Percentiles rank a stretch among this genome's conserved stretches.
Conservation (phyloP, 805 yeast species). For the Kodamaea leandrae region DNA sequence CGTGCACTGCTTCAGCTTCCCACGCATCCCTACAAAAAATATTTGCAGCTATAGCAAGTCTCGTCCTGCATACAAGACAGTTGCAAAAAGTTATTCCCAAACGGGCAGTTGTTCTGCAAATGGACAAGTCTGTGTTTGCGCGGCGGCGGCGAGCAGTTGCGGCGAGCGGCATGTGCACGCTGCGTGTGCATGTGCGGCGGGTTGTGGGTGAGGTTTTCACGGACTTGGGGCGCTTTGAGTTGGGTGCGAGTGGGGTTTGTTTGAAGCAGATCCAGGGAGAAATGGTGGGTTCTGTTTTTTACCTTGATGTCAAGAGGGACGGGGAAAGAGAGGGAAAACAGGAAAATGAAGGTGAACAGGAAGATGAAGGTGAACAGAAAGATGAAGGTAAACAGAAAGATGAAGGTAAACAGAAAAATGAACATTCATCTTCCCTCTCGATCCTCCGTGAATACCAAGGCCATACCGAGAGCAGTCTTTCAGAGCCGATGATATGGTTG, state of each 20-base stretch:
- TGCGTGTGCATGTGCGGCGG: slow-evolving; percentile 3
- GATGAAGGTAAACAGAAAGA: too few relatives aligned
- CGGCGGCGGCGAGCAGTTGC: background rate
- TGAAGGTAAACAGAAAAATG: background rate
- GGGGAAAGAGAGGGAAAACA: background rate
- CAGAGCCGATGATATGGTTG: slow-evolving; percentile 25
- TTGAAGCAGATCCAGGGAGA: slow-evolving; percentile 5
- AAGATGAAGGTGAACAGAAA: too few relatives aligned
- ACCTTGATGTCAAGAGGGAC: background rate
- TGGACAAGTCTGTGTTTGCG: slow-evolving; percentile 2
- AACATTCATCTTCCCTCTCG: background rate
- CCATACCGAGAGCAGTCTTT: slow-evolving; percentile 6
- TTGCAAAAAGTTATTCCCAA: background rate
- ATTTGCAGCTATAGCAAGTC: background rate
- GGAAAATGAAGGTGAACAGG: background rate
- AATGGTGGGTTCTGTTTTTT: slow-evolving; percentile 6
- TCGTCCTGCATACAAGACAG: slow-evolving; percentile 1
- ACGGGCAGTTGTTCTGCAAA: slow-evolving; percentile 1
- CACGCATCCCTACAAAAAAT: background rate
- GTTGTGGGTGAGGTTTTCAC: background rate
- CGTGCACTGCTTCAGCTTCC: background rate
- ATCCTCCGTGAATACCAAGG: slow-evolving; percentile 24
- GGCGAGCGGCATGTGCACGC: slow-evolving; percentile 1
- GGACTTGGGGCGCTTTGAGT: slow-evolving; percentile 1
- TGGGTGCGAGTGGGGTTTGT: background rate